A percentile compares a stretch with the other conserved stretches of the same genome.
phyloP scores from a whole-genome alignment of 1,139 yeast genomes.

The Pichia cactophila region DNA sequence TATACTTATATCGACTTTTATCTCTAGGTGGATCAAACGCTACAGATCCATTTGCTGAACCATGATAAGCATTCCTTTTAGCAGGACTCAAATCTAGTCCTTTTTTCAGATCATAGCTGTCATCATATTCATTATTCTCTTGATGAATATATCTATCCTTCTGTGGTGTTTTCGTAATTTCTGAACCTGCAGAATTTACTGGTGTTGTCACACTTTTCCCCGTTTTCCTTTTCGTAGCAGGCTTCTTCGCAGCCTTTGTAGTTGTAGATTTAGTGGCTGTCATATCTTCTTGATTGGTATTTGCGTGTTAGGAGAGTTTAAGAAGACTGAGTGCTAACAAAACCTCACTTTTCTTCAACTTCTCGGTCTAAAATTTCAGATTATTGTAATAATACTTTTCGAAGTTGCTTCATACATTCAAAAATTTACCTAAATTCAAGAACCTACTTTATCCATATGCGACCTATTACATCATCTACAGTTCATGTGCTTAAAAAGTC shows the following conservation, averaged over 20 bases:
- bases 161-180: not conserved
- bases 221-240: not conserved
- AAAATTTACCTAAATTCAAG: no score
- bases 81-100: slow-evolving; percentile 3
- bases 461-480: slow-evolving; percentile 31
- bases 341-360: not conserved
- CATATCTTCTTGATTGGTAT: not conserved
- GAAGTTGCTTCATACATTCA: no score
- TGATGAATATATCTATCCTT: not conserved
- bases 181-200: not conserved
- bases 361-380: not conserved
- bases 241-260: not conserved
- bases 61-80: not conserved
- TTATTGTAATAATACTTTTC: no score
- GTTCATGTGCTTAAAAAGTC: slow-evolving; percentile 43
- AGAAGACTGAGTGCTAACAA: not conserved
- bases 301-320: not conserved
- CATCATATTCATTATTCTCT: not conserved
- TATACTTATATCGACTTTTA: slow-evolving; percentile 57
- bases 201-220: not conserved
- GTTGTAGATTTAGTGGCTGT: not conserved
- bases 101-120: not conserved
- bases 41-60: not conserved
- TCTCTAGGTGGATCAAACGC: slow-evolving; percentile 16
- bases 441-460: not conserved